A percentile compares a stretch with the other conserved stretches of the same genome.
phyloP scores from a whole-genome alignment of 1,284 basidiomycete genomes.

The Thecaphora thlaspeos region DNA sequence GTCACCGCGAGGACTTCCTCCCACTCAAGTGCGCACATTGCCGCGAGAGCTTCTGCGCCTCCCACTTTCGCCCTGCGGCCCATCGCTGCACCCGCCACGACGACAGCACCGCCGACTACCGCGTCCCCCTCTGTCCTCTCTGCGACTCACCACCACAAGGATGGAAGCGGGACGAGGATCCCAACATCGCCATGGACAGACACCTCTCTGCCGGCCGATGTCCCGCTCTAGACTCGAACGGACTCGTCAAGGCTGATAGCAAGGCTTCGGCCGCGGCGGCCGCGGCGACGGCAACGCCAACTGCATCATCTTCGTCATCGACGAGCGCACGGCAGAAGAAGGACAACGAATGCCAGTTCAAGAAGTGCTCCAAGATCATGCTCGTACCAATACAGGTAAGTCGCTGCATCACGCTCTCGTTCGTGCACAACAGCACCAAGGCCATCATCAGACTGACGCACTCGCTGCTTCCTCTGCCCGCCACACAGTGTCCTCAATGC shows the following conservation, averaged over 20 bases:
- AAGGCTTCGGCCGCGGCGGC: background rate
- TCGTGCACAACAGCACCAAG: too few relatives aligned
- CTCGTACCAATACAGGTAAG: conserved; percentile 39
- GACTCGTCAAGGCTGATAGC: conserved; percentile 10
- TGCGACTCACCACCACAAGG: conserved; percentile 42
- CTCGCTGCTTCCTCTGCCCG: too few relatives aligned
- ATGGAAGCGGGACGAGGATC: conserved; percentile 48
- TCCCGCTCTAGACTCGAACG: conserved; percentile 31
- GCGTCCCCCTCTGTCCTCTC: conserved; percentile 47
- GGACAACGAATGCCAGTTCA: conserved; percentile 38
- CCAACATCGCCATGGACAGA: conserved; percentile 49
- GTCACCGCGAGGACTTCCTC: conserved; percentile 47
- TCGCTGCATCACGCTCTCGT: background rate
- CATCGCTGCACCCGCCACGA: conserved; percentile 25
- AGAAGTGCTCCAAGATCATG: conserved; percentile 48
- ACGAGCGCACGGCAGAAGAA: conserved; percentile 31
- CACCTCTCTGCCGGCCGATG: conserved; percentile 37
- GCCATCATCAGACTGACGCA: background rate
- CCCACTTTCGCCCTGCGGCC: conserved; percentile 33
- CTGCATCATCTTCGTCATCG: conserved; percentile 1
- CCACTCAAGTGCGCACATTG: conserved; percentile 50
- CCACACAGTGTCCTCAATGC: conserved; percentile 27
- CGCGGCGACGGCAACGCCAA: too few relatives aligned
- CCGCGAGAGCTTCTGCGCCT: conserved; percentile 36
- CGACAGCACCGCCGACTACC: conserved; percentile 22